Conservation (phyloP, 352 stramenopile species). For the Phytophthora pluvialis region DNA sequence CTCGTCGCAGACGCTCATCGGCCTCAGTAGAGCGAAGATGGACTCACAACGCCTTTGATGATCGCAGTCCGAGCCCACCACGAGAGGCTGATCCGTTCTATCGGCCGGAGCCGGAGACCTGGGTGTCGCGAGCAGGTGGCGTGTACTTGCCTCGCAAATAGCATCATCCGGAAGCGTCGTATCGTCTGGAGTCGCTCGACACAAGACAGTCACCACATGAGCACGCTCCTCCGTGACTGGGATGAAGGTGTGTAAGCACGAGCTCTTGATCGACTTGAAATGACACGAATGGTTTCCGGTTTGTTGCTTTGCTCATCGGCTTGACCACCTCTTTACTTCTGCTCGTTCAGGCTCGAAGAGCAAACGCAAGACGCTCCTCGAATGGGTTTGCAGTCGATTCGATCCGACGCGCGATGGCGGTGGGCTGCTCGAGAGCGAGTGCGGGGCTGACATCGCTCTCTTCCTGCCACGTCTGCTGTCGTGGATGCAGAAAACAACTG, state of each 20-base stretch:
- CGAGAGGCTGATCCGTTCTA: constrained; percentile 70
- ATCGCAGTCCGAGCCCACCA: constrained; percentile 75
- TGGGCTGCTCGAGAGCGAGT: constrained; percentile 48
- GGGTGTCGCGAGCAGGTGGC: constrained; percentile 79
- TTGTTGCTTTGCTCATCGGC: background rate
- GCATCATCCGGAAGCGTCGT: constrained; percentile 22
- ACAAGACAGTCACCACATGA: constrained; percentile 30
- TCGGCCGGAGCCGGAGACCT: constrained; percentile 66
- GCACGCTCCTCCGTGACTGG: constrained; percentile 63
- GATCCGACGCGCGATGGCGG: constrained; percentile 20
- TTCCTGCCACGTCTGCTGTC: constrained; percentile 66
- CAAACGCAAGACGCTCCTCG: constrained; percentile 58
- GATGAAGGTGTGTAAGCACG: constrained; percentile 55
- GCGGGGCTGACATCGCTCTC: constrained; percentile 52
- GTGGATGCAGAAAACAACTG: constrained; percentile 68
- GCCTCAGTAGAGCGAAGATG: constrained; percentile 50
- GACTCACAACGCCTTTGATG: constrained; percentile 77
- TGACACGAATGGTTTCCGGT: background rate
- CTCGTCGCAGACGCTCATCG: constrained; percentile 30
- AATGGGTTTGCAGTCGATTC: constrained; percentile 56
- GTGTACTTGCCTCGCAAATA: constrained; percentile 77
- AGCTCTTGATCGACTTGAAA: constrained; percentile 7
- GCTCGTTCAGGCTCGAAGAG: constrained; percentile 46
- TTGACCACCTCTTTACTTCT: background rate
- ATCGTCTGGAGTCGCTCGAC: background rate